Evolutionary conservation across 805 yeast species (phyloP).

Genomic region (Yarrowia porcina): DNA sequence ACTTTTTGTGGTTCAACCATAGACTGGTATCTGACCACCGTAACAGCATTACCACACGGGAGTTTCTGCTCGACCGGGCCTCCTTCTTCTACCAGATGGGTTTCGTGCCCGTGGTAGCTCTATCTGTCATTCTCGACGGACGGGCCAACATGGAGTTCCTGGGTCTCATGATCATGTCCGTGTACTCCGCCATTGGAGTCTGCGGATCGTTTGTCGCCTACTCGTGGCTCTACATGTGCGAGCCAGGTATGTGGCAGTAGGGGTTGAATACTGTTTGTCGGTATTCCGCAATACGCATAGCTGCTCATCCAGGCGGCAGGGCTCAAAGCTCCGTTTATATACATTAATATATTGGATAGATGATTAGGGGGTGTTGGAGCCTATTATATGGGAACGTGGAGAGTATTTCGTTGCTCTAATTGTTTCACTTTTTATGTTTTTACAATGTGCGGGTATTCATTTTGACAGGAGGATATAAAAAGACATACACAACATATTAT

Average conservation of each 20-base stretch:
- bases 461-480: too few relatives aligned
- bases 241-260: constrained; percentile 45
- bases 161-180: constrained; percentile 75
- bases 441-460: too few relatives aligned
- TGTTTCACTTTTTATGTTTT: too few relatives aligned
- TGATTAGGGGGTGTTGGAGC: too few relatives aligned
- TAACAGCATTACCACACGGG: constrained; percentile 32
- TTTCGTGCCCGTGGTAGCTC: constrained; percentile 59
- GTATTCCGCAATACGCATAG: too few relatives aligned
- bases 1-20: constrained; percentile 66
- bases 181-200: constrained; percentile 83
- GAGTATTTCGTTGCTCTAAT: too few relatives aligned
- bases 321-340: neutral
- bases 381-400: too few relatives aligned
- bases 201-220: constrained; percentile 83
- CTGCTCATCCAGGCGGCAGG: too few relatives aligned
- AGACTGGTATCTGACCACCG: constrained; percentile 34
- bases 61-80: constrained; percentile 67
- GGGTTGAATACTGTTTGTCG: too few relatives aligned
- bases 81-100: constrained; percentile 65
- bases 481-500: too few relatives aligned
- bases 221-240: constrained; percentile 83
- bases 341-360: neutral
- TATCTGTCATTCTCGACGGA: constrained; percentile 56
- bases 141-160: constrained; percentile 62